phyloP scores from a whole-genome alignment of 2,329 filamentous ascomycete genomes.

The Neoscytalidium dimidiatum region DNA sequence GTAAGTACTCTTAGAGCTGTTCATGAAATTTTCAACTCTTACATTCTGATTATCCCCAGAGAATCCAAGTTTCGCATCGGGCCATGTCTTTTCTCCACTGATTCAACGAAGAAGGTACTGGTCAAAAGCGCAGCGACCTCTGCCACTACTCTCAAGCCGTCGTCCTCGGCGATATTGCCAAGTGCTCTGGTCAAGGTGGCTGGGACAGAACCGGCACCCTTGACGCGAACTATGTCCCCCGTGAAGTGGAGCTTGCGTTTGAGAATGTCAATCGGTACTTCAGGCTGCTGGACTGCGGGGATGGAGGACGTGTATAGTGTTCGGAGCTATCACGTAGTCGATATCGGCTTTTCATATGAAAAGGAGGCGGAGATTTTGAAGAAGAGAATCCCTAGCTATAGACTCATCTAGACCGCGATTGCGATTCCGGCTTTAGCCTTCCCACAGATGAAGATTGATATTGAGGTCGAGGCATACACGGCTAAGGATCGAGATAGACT shows the following conservation, averaged over 20 bases:
- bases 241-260: slow-evolving; percentile 18
- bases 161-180: slow-evolving; percentile 34
- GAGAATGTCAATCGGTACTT: slow-evolving; percentile 16
- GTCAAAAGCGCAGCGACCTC: neutral
- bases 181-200: slow-evolving; percentile 12
- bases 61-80: too few species aligned
- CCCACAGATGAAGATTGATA: slow-evolving; percentile 59
- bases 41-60: too few species aligned
- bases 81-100: slow-evolving; percentile 13
- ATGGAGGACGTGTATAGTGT: slow-evolving; percentile 20
- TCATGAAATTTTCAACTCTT: too few species aligned
- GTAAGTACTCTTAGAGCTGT: too few species aligned
- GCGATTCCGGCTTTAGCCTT: slow-evolving; percentile 52
- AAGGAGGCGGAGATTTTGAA: slow-evolving; percentile 51
- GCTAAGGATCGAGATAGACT: too few species aligned
- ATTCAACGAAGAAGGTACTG: slow-evolving; percentile 1
- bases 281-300: slow-evolving; percentile 3
- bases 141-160: slow-evolving; percentile 15
- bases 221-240: neutral
- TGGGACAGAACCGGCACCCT: slow-evolving; percentile 11
- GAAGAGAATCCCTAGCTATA: slow-evolving; percentile 55
- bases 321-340: slow-evolving; percentile 27
- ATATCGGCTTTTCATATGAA: slow-evolving; percentile 26
- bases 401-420: slow-evolving; percentile 57
- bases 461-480: slow-evolving; percentile 49